Evolutionary conservation across 345 rosid genomes (phyloP), one percentile per base, ranked within the genome.

Genomic region (Punica granatum): DNA sequence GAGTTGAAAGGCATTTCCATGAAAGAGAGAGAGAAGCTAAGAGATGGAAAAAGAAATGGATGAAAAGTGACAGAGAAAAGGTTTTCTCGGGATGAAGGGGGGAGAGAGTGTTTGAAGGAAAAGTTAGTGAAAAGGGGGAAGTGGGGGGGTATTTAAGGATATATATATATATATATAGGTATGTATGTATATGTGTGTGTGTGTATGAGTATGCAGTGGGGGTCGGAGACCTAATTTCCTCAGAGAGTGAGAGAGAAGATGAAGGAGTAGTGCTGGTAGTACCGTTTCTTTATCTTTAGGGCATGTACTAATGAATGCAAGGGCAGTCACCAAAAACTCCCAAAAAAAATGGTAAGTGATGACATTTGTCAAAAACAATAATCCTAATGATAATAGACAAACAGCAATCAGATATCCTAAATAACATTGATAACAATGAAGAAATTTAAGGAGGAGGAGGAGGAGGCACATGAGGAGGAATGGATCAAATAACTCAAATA

Each of bases 101-200:
- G 14, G 23, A 21, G 11, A 4, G 4, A 18, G 72, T 46, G 59
- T 48, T 19, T 69, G 58, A 42, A 73, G 71, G 76, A 70, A 49
- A 79, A 75, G 81, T 63, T 65, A 59, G 67, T 48, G 70, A 76
- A 80, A 79, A 76, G 77, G 69, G 79, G 37, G 70, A 78, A 65
- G 65, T 31, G 59, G 19, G 15, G 65, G 36, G 59, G 19, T 19
- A 73, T 78, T 73, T 74, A 80, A 63, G 76, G 79, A 59, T 37
- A 54, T 25, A 23, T 2, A 11, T 37, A 37, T 37, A 37, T 37
- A 37, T 37, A 37, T 37, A 37, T 37, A 37, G 11, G 11, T 37
- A 37, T 37, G 41, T 37, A 37, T 37, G 6, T 37, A 37, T 37
- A 37, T 4, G 11, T 37, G 11, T 37, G 5, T 37, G 11, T 37